Evolutionary conservation across 257 asterid species (phyloP), one percentile per base, ranked within the genome.

Genomic region (Ilex asprella): DNA sequence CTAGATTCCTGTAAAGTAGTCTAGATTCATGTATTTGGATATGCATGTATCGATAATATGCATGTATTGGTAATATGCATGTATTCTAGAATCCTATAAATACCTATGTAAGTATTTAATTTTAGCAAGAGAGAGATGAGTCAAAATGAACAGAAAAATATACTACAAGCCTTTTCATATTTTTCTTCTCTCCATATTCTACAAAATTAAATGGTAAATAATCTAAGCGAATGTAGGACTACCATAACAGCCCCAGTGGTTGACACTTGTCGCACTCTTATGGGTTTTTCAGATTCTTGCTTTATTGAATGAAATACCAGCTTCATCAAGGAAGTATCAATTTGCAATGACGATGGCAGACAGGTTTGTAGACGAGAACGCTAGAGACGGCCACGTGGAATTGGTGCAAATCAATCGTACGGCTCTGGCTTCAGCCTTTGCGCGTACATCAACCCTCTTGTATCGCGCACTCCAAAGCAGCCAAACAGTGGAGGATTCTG

Each of bases 311-410:
- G 75, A 74, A 35, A 74, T 74, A 7, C 79, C 79, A 30, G 72
- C 79, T 0, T 69, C 79, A 2, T 74, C 75, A 27, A 74, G 79
- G 71, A 74, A 74, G 61, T 74, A 74, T 47, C 75, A 74, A 56
- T 74, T 74, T 59, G 75, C 79, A 8, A 55, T 74, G 35, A 60
- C 75, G 32, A 74, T 74, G 75, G 79, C 79, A 3, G 75, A 74
- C 62, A 74, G 46, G 66, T 69, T 74, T 4, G 71, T 74, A 29
- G 75, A 69, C 15, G 72, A 68, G 57, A 74, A 74, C 44, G 21
- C 58, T 10, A 56, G 68, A 44, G 57, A 16, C 51, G 79, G 79
- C 62, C 75, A 74, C 71, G 13, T 69, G 58, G 79, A 69, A n/a
- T 63, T 74, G 12, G 31, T 74, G 31, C 65, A 41, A 35, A 67